Evolutionary conservation across 495 filamentous ascomycete genomes (phyloP).

Genomic region (Neurospora tetraspora): DNA sequence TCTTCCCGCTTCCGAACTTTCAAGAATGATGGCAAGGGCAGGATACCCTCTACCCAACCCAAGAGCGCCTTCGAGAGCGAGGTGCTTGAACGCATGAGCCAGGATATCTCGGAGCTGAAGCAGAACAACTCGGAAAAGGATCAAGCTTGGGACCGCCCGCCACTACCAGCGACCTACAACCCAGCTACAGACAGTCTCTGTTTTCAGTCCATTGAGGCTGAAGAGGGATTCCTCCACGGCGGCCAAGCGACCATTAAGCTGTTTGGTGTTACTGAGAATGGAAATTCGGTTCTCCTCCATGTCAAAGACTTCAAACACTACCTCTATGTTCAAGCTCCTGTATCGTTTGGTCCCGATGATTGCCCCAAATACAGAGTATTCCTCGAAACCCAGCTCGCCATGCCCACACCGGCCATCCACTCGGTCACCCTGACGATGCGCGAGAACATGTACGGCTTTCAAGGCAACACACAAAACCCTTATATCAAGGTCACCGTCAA

Average conservation of each 20-base stretch:
- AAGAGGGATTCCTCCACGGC: constrained; percentile 70
- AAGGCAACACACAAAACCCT: constrained; percentile 82
- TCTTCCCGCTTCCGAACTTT: constrained; percentile 46
- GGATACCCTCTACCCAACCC: constrained; percentile 65
- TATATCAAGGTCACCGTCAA: constrained; percentile 89
- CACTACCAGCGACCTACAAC: constrained; percentile 56
- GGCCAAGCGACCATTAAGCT: constrained; percentile 71
- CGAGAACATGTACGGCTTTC: constrained; percentile 87
- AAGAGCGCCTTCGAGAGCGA: constrained; percentile 92
- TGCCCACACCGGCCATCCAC: constrained; percentile 47
- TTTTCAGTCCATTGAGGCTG: constrained; percentile 93
- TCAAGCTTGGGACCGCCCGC: constrained; percentile 84
- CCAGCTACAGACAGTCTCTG: constrained; percentile 59
- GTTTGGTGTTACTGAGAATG: constrained; percentile 93
- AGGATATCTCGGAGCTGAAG: constrained; percentile 79
- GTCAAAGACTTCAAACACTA: constrained; percentile 96
- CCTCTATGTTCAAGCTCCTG: constrained; percentile 82
- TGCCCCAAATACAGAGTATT: constrained; percentile 65
- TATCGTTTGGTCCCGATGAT: constrained; percentile 66
- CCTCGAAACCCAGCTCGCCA: constrained; percentile 63
- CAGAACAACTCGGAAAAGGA: constrained; percentile 81
- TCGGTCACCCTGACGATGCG: constrained; percentile 68
- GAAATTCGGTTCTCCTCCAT: constrained; percentile 90
- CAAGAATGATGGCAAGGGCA: constrained; percentile 48
- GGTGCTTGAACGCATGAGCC: constrained; percentile 86